Conservation (phyloP, 2,329 filamentous ascomycete genomes). For the Trichoderma simmonsii region DNA sequence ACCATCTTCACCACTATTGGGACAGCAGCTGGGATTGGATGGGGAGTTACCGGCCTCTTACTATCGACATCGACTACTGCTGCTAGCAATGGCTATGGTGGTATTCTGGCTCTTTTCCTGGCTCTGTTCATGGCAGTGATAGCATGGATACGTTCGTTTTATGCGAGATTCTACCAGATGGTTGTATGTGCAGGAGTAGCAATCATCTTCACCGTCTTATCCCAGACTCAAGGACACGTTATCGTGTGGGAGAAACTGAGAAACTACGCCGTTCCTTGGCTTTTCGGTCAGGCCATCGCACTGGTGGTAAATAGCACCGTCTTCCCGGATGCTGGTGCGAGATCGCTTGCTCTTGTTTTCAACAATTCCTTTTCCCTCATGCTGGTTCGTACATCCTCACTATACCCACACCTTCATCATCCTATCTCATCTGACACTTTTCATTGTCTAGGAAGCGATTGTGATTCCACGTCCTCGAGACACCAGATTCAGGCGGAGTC, state of each 20-base stretch:
- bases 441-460: slow-evolving; percentile 30
- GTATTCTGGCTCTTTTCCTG: slow-evolving; percentile 54
- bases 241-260: slow-evolving; percentile 51
- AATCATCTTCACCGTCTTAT: slow-evolving; percentile 51
- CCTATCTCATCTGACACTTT: not conserved
- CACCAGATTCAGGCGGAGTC: slow-evolving; percentile 37
- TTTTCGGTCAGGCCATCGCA: slow-evolving; percentile 52
- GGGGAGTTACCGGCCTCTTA: slow-evolving; percentile 53
- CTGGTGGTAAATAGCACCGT: slow-evolving; percentile 47
- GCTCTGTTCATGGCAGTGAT: slow-evolving; percentile 50
- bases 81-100: slow-evolving; percentile 49
- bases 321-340: slow-evolving; percentile 55
- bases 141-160: slow-evolving; percentile 53
- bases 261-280: slow-evolving; percentile 54
- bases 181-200: slow-evolving; percentile 55
- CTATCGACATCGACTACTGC: slow-evolving; percentile 49
- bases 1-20: slow-evolving; percentile 51
- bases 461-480: slow-evolving; percentile 31
- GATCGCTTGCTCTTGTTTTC: slow-evolving; percentile 47
- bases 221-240: slow-evolving; percentile 41
- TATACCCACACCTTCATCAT: not conserved
- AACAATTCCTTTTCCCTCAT: slow-evolving; percentile 47
- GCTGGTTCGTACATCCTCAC: slow-evolving; percentile 34
- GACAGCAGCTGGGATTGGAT: slow-evolving; percentile 51
- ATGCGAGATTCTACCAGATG: slow-evolving; percentile 54